Conservation (phyloP, 495 filamentous ascomycete species). For the Trichocladium uniseriatum region DNA sequence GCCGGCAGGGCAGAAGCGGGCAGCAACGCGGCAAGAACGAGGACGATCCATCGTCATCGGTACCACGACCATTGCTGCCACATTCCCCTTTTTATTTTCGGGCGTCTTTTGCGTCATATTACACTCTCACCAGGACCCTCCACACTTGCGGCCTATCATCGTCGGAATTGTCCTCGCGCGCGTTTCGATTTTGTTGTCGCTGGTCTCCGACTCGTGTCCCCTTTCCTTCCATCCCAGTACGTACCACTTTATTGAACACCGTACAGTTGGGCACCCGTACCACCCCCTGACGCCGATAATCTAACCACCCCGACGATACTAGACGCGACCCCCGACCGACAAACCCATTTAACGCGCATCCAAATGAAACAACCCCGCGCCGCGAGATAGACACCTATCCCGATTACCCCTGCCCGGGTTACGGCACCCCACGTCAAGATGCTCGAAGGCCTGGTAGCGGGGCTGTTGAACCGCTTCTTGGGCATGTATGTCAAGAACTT, state of each 20-base stretch:
- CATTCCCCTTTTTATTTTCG: neutral
- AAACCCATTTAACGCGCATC: neutral
- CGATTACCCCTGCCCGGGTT: constrained; percentile 40
- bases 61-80: neutral
- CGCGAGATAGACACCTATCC: constrained; percentile 19
- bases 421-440: constrained; percentile 44
- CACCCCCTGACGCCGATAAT: neutral
- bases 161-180: neutral
- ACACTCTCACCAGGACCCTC: neutral
- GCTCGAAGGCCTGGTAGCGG: constrained; percentile 65
- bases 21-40: no score
- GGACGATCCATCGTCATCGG: constrained; percentile 11
- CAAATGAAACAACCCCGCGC: constrained; percentile 28
- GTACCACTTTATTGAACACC: no score
- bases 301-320: neutral
- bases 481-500: constrained; percentile 99
- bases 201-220: no score
- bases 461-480: constrained; percentile 94
- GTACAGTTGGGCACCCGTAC: neutral
- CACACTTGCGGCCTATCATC: neutral
- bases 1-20: no score
- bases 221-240: no score
- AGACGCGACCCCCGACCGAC: neutral
- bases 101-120: neutral
- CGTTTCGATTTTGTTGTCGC: no score